Base-by-base conservation (phyloP, 371 early-diverging fungal species). In the Catenaria anguillulae region DNA sequence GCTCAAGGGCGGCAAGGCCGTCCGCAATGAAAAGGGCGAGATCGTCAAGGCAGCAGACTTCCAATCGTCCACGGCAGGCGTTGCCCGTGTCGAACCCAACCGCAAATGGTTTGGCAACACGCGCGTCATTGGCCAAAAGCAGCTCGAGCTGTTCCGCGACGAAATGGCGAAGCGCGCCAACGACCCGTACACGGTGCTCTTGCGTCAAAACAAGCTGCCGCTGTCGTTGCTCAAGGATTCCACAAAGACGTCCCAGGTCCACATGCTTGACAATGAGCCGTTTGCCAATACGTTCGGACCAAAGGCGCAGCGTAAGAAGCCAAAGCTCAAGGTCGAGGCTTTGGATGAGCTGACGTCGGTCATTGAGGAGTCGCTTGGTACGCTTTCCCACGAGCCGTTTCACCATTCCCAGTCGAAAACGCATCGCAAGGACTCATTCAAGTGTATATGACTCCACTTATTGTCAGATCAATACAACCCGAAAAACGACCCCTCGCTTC, bases 41-140 rank as follows among this genome's bases (percentile, higher is more conserved):
- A 87, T 99, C 65, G 80, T 97, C 73, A 91, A 96, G 74, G 90
- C 84, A 8, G 99, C 98, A 21, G 80, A 77, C 34, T 99, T 88
- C 74, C 99, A 99, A 80, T 81, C 80, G 66, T 81, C 77, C 37
- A 79, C 84, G 60, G 85, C 85, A 17, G 84, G 86, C 13, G 87
- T 88, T 29, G 75, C 77, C 12, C 81, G 94, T 65, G 87, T 99
- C 26, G 88, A 90, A 62, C 92, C 99, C 62, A 86, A 93, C 72
- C 81, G 98, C 73, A 84, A 88, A 68, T 99, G 98, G 99, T 99
- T 99, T 74, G 92, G 85, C 72, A 88, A 98, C 81, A 89, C 96
- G 52, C 78, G 96, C 64, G 95, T 92, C 21, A 90, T 93, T 67
- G 90, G 89, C 3, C 93, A 93, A 70, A 87, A 91, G 71, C 87